Base-by-base conservation (phyloP, 441 rosid genomes). In the Populus hybrid region DNA sequence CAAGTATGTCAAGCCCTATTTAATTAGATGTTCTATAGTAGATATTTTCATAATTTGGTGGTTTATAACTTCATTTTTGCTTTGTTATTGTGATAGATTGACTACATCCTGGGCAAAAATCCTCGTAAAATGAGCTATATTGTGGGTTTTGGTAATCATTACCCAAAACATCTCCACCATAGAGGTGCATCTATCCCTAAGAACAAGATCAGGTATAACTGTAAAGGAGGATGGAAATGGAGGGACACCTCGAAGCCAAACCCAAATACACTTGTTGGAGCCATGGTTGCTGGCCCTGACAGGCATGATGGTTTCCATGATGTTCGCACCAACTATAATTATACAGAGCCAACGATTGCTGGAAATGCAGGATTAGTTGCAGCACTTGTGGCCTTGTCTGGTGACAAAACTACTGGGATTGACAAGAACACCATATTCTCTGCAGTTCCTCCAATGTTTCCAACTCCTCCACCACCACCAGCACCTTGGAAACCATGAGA, bases 211-310 rank as follows among this genome's bases (percentile, higher is more conserved):
- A 89, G 77, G 78, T 93, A 92, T 69, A 92, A 83, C 85, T 94
- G 98, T 81, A 91, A 88, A 83, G 99, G 97, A 34, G 98, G 99
- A 73, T 91, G 92, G 93, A 91, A 91, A 82, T 95, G 91, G 97
- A 89, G 92, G 81, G 95, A 91, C 80, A 80, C 80, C 59, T 75
- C 83, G 35, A 90, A 90, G 75, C 92, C 93, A 36, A 90, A 92
- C 86, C 98, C 98, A 9, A 92, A 95, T 78, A 86, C 80, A 0
- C 23, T 94, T 11, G 86, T 86, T 21, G 99, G 99, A 81, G 99
- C 99, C 75, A 93, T 95, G 99, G 98, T 95, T 83, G 98, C 97
- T 67, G 97, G 99, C 57, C 99, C 99, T 16, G 99, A 92, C 84
- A 86, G 83, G 86, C 89, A 79, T 0, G 98, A 94, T 8, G 95